Evolutionary conservation across 208 protist genomes (phyloP), one percentile per base, ranked within the genome.

Genomic region (Crithidia sp.): DNA sequence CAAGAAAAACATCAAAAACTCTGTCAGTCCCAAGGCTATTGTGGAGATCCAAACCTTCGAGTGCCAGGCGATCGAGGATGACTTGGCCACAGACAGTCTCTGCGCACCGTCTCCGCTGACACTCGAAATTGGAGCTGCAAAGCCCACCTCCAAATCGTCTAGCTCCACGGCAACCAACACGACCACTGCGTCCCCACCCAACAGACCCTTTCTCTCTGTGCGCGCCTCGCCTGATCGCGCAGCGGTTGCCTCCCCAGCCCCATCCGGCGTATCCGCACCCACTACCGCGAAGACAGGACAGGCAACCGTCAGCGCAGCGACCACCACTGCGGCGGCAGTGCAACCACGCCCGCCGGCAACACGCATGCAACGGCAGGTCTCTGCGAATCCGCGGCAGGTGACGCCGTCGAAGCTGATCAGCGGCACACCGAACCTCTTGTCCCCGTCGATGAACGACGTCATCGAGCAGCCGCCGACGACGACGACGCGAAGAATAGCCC

Each of bases 31-130:
- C 0, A 79, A 74, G 52, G 43, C 55, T 2, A 7, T 68, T 2
- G 62, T 77, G 28, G 62, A 45, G 13, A 71, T 80, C 43, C 71
- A 73, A 5, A 17, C 40, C 17, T 64, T 72, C 12, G 62, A 64
- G 16, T 84, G 79, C 61, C 44, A 78, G 5, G 45, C 62, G 2
- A 64, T 84, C 12, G 79, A 74, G 10, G 79, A 84, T 19, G 74
- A 81, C 17, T 7, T 79, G 45, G 45, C 41, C 17, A 69, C 39
- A 5, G 61, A 71, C 2, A 61, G 72, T 13, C 58, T 77, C 2
- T 12, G 56, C 6, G 54, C 40, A 17, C 72, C 72, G 39, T 45
- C 49, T 4, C 57, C 52, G 36, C 57, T 59, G 12, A 60, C 10
- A 19, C 65, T 66, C 13, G 57, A 71, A 43, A 49, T 70, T 8